Evolutionary conservation across 2,329 filamentous ascomycete genomes (phyloP).

Genomic region (Curvularia sp.): DNA sequence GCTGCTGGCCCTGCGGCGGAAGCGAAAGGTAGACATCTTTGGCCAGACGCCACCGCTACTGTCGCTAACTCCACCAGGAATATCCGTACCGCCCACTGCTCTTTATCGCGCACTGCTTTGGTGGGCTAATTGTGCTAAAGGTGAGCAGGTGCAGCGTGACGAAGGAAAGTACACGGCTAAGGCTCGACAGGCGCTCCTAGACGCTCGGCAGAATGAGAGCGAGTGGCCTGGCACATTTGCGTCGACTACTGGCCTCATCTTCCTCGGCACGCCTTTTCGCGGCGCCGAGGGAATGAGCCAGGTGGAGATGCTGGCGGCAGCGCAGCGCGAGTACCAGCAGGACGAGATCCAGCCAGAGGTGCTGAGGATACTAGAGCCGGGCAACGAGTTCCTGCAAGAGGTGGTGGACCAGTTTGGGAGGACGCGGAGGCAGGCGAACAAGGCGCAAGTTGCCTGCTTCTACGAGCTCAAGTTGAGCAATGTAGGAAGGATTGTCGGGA

Average conservation of each 20-base stretch:
- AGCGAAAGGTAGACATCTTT: constrained; percentile 24
- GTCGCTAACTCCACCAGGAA: constrained; percentile 19
- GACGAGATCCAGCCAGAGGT: constrained; percentile 27
- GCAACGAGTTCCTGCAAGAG: constrained; percentile 34
- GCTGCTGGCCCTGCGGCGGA: constrained; percentile 25
- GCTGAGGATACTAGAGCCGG: constrained; percentile 30
- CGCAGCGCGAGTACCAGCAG: constrained; percentile 27
- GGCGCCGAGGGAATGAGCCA: constrained; percentile 35
- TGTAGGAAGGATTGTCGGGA: constrained; percentile 38
- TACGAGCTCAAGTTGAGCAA: constrained; percentile 33
- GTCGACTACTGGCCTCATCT: constrained; percentile 31
- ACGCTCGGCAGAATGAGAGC: constrained; percentile 19
- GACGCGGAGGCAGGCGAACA: constrained; percentile 25
- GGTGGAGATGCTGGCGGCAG: constrained; percentile 36
- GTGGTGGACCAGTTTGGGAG: constrained; percentile 28
- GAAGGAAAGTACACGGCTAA: neutral
- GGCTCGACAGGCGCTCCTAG: constrained; percentile 24
- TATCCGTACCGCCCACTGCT: constrained; percentile 29
- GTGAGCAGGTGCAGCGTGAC: constrained; percentile 13
- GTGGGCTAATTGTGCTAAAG: constrained; percentile 37
- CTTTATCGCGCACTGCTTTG: constrained; percentile 39
- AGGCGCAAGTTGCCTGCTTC: constrained; percentile 32
- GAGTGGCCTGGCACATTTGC: constrained; percentile 31
- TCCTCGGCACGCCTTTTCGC: constrained; percentile 38
- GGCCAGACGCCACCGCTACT: neutral